Percentiles rank a stretch among this genome's conserved stretches.
Conservation (phyloP, 768 basidiomycete species). For the Podaxis sp. region DNA sequence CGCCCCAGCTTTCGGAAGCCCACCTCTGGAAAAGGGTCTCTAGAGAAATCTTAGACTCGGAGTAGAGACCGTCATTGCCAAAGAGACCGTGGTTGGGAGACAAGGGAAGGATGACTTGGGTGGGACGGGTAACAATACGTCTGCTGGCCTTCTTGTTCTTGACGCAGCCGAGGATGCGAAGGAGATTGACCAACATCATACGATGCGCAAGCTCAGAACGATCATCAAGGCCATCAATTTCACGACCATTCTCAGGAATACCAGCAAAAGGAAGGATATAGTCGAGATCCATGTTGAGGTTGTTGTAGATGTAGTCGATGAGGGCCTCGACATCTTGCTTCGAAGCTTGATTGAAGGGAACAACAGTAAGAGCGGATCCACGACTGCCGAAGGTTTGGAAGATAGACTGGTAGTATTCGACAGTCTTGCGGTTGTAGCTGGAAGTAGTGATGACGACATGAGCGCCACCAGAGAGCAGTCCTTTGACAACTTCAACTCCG, state of each 20-base stretch:
- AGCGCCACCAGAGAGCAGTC: constrained; percentile 92
- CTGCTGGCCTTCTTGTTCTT: constrained; percentile 98
- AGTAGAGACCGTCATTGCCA: constrained; percentile 96
- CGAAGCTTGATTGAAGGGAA: constrained; percentile 99
- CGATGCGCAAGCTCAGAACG: constrained; percentile 97
- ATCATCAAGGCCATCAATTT: constrained; percentile 97
- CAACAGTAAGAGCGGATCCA: constrained; percentile 95
- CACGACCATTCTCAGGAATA: constrained; percentile 96
- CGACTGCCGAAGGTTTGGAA: constrained; percentile 94
- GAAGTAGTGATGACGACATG: constrained; percentile 98
- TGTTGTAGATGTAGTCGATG: constrained; percentile 96
- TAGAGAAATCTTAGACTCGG: constrained; percentile 96
- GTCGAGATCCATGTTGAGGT: constrained; percentile 93
- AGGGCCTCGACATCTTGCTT: constrained; percentile 98
- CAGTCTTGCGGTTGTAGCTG: constrained; percentile 91
- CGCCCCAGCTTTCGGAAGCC: constrained; percentile 98
- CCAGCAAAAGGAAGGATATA: constrained; percentile 99
- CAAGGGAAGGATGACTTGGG: constrained; percentile 95
- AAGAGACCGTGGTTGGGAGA: constrained; percentile 98
- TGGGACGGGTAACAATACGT: constrained; percentile 95
- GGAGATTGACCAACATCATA: constrained; percentile 97
- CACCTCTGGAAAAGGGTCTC: constrained; percentile 99
- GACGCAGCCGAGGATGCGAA: constrained; percentile 94
- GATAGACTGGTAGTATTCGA: constrained; percentile 98
- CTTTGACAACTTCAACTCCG: constrained; percentile 96